Percentiles rank a stretch among this genome's conserved stretches.
Evolutionary conservation across 1,284 basidiomycete species (phyloP).

Genomic region (Tylopilus orsonianus): DNA sequence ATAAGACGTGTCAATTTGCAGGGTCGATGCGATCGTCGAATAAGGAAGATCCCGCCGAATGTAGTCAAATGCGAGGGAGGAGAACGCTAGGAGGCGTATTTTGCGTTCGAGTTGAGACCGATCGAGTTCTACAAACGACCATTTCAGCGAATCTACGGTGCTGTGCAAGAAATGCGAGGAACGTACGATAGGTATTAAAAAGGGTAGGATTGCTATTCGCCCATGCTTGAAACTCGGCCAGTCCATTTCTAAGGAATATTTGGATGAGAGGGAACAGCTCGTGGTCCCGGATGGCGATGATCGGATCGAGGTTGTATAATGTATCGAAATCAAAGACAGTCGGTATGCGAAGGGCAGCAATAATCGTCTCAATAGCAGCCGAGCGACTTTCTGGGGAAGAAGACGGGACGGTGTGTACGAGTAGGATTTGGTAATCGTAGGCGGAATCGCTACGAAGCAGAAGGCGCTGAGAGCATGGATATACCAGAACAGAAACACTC

Average conservation of each 20-base stretch:
- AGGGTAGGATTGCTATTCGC: slow-evolving; percentile 48
- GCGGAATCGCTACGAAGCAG: slow-evolving; percentile 46
- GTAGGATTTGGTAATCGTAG: slow-evolving; percentile 64
- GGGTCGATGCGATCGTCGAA: slow-evolving; percentile 63
- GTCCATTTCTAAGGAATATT: slow-evolving; percentile 69
- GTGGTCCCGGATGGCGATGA: slow-evolving; percentile 68
- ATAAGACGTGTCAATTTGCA: slow-evolving; percentile 66
- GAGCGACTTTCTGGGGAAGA: slow-evolving; percentile 48
- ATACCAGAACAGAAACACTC: slow-evolving; percentile 30
- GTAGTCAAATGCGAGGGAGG: slow-evolving; percentile 75
- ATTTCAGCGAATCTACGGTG: neutral
- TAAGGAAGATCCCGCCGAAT: slow-evolving; percentile 80
- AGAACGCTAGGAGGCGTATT: slow-evolving; percentile 78
- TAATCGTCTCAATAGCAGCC: slow-evolving; percentile 63
- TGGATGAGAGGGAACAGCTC: slow-evolving; percentile 69
- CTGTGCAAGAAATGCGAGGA: neutral
- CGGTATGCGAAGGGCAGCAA: slow-evolving; percentile 68
- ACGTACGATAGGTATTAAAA: slow-evolving; percentile 64
- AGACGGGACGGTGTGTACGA: slow-evolving; percentile 58
- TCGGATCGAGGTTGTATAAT: slow-evolving; percentile 74
- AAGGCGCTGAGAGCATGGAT: neutral
- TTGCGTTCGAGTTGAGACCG: slow-evolving; percentile 69
- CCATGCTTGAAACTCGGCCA: slow-evolving; percentile 70
- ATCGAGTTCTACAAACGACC: slow-evolving; percentile 46
- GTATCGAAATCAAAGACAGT: slow-evolving; percentile 78